These are phyloP conservation scores for Clavaria fumosa DNA, from an alignment of 768 basidiomycete genomes.

Conservation along the genomic window DNA sequence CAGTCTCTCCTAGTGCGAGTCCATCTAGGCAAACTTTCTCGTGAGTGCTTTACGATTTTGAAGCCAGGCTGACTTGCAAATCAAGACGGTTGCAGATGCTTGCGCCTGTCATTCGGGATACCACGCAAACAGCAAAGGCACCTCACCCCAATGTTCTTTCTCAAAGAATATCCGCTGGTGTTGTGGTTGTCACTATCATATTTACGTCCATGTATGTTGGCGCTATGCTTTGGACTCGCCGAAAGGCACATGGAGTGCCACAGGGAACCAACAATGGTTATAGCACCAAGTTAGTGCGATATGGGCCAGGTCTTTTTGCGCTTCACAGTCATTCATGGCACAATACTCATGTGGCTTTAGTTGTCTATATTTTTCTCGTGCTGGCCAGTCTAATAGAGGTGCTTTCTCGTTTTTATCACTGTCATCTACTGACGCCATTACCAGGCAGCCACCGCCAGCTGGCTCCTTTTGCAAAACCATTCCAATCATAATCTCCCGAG, in stretches of 20 bases:
- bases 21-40: too few relatives aligned
- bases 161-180: constrained; percentile 12
- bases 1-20: too few relatives aligned
- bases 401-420: constrained; percentile 1
- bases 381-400: constrained; percentile 34
- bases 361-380: constrained; percentile 36
- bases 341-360: constrained; percentile 19
- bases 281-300: constrained; percentile 31
- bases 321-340: constrained; percentile 1
- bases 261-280: constrained; percentile 35
- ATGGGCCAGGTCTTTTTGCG: constrained; percentile 33
- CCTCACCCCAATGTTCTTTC: too few relatives aligned
- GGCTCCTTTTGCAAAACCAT: constrained; percentile 43
- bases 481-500: constrained; percentile 38
- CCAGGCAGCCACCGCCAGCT: constrained; percentile 38
- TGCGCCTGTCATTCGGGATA: too few relatives aligned
- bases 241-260: constrained; percentile 29
- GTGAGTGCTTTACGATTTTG: too few relatives aligned
- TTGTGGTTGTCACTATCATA: constrained; percentile 13
- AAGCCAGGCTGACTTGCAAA: too few relatives aligned
- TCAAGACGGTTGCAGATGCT: too few relatives aligned
- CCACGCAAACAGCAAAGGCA: too few relatives aligned
- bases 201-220: constrained; percentile 31
- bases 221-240: constrained; percentile 33
- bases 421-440: constrained; percentile 1